Percentiles rank a stretch among this genome's conserved stretches.
phyloP scores from a whole-genome alignment of 2,329 filamentous ascomycete genomes.

The Diaporthe humulicola region DNA sequence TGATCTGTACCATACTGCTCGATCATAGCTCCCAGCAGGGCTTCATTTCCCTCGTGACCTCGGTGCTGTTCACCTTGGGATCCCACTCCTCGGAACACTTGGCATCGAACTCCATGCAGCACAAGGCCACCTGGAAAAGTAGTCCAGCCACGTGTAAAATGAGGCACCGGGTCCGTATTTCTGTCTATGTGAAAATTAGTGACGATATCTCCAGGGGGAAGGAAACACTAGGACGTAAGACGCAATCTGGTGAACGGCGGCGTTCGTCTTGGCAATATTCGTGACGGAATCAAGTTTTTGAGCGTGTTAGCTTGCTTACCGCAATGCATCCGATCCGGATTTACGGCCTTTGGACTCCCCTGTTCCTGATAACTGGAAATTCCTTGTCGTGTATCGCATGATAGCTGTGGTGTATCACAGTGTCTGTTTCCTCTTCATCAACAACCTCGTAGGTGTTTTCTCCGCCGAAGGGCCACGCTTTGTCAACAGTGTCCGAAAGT shows the following conservation, averaged over 20 bases:
- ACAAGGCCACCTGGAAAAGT: slow-evolving; percentile 46
- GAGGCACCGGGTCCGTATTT: slow-evolving; percentile 53
- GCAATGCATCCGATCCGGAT: slow-evolving; percentile 57
- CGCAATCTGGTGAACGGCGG: no score
- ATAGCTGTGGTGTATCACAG: slow-evolving; percentile 51
- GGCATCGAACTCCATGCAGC: slow-evolving; percentile 51
- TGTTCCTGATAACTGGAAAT: slow-evolving; percentile 48
- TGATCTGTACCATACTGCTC: slow-evolving; percentile 44
- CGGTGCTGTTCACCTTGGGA: not conserved
- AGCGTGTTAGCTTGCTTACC: slow-evolving; percentile 38
- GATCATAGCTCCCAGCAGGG: not conserved
- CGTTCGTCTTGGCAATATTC: no score
- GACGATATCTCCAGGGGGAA: no score
- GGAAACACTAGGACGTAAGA: not conserved
- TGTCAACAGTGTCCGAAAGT: not conserved
- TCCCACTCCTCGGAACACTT: not conserved
- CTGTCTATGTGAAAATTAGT: not conserved
- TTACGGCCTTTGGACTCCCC: slow-evolving; percentile 55
- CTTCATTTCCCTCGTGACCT: not conserved
- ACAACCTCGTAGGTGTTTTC: slow-evolving; percentile 48
- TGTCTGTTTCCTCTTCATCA: slow-evolving; percentile 53
- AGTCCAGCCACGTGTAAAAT: slow-evolving; percentile 57
- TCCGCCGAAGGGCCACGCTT: not conserved
- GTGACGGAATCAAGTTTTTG: not conserved
- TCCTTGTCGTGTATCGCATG: slow-evolving; percentile 51